Evolutionary conservation across 306 rosid species (phyloP).

Genomic region (Prunus mume): DNA sequence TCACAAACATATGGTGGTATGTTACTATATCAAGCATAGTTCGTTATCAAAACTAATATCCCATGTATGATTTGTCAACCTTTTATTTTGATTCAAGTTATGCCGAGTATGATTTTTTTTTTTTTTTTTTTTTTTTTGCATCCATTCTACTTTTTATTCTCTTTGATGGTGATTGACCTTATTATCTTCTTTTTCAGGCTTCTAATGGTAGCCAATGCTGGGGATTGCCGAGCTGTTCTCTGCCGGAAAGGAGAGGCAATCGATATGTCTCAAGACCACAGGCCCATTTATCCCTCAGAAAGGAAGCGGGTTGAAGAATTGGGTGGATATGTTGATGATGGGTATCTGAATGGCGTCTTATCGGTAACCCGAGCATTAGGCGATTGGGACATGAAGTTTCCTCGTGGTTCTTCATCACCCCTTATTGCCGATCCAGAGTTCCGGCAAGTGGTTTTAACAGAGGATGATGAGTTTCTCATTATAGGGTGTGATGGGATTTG

Average conservation of each 20-base stretch:
- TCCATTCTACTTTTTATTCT: background rate
- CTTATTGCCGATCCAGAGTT: conserved; percentile 93
- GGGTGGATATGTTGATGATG: conserved; percentile 80
- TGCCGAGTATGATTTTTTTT: no score
- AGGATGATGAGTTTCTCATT: conserved; percentile 94
- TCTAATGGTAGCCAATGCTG: conserved; percentile 93
- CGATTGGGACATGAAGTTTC: conserved; percentile 96
- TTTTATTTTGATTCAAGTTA: background rate
- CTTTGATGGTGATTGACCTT: background rate
- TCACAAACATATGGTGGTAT: background rate
- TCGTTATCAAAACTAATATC: background rate
- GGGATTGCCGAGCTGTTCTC: conserved; percentile 98
- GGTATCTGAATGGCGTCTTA: conserved; percentile 83
- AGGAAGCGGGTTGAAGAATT: conserved; percentile 67
- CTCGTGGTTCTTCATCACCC: conserved; percentile 75
- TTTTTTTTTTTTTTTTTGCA: no score
- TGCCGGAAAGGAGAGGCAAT: conserved; percentile 87
- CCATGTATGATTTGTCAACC: background rate
- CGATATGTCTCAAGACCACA: conserved; percentile 94
- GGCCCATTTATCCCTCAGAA: conserved; percentile 72
- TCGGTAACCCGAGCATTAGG: conserved; percentile 90
- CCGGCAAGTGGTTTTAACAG: conserved; percentile 57
- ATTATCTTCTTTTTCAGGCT: conserved; percentile 42
- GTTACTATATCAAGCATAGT: background rate
- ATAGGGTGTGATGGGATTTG: conserved; percentile 97